Conservation (phyloP, 1,284 basidiomycete genomes). For the Pisolithus thermaeus region DNA sequence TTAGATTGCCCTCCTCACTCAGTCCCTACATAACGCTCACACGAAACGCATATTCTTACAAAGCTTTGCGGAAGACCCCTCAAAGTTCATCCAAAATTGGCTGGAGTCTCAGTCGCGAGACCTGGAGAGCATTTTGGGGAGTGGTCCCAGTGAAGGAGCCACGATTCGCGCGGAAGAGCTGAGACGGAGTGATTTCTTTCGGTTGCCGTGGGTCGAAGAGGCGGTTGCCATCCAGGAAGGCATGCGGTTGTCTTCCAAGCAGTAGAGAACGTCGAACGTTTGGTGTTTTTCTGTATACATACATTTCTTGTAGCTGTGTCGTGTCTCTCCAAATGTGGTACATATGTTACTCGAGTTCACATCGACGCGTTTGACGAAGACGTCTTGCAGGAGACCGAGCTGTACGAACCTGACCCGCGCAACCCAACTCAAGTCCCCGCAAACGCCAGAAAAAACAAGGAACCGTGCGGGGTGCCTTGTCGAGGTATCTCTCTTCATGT, state of each 20-base stretch:
- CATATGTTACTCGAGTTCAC: conserved; percentile 6
- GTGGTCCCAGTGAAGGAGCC: conserved; percentile 76
- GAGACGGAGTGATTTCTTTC: conserved; percentile 84
- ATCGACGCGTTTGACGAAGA: conserved; percentile 95
- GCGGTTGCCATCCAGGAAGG: conserved; percentile 55
- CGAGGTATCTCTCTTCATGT: too few species aligned
- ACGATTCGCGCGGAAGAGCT: conserved; percentile 84
- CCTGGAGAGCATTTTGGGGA: conserved; percentile 84
- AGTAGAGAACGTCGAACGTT: conserved; percentile 10
- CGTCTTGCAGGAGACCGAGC: conserved; percentile 75
- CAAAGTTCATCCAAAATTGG: conserved; percentile 84
- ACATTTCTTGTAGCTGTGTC: background rate
- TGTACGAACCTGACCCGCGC: conserved; percentile 84
- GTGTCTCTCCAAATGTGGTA: background rate
- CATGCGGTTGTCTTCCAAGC: conserved; percentile 42
- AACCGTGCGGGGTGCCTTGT: conserved; percentile 54
- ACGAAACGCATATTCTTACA: conserved; percentile 84
- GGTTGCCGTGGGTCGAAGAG: conserved; percentile 83
- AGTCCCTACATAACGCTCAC: conserved; percentile 81
- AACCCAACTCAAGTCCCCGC: conserved; percentile 68
- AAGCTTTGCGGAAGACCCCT: conserved; percentile 77
- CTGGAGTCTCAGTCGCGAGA: conserved; percentile 88
- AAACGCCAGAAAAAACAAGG: conserved; percentile 72
- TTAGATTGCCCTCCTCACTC: conserved; percentile 72
- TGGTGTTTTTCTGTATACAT: conserved; percentile 3